A percentile compares a stretch with the other conserved stretches of the same genome.
phyloP scores from a whole-genome alignment of 2,329 filamentous ascomycete genomes.

The Alternaria sp. region DNA sequence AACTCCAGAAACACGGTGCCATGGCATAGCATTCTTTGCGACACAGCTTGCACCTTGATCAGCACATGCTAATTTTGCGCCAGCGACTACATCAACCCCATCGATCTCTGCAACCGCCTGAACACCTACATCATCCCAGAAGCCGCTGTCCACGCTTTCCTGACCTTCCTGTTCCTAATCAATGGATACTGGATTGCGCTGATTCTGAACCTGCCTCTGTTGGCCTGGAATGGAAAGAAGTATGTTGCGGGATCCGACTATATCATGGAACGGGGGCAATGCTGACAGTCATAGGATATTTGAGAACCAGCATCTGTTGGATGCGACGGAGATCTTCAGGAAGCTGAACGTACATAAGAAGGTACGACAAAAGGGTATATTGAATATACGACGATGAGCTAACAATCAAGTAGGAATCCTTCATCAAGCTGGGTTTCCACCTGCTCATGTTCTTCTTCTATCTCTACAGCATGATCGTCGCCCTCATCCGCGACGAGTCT shows the following conservation, averaged over 20 bases:
- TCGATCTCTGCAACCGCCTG: conserved; percentile 99
- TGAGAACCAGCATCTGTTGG: conserved; percentile 94
- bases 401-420: conserved; percentile 77
- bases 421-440: conserved; percentile 98
- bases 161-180: conserved; percentile 95
- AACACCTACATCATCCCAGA: conserved; percentile 99
- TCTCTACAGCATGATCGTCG: conserved; percentile 98
- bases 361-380: conserved; percentile 60
- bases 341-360: conserved; percentile 99
- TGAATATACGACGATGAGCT: conserved; percentile 13
- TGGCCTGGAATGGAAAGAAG: conserved; percentile 98
- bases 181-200: conserved; percentile 98
- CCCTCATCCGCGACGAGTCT: conserved; percentile 93
- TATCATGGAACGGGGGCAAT: background rate
- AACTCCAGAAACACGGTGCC: background rate
- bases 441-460: conserved; percentile 99
- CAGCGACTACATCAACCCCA: conserved; percentile 99
- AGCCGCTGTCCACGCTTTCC: conserved; percentile 94
- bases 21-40: conserved; percentile 1
- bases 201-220: conserved; percentile 87
- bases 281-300: conserved; percentile 74
- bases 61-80: conserved; percentile 46
- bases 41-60: conserved; percentile 2
- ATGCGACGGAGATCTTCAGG: conserved; percentile 98
- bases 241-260: conserved; percentile 62